Evolutionary conservation across 2,329 filamentous ascomycete genomes (phyloP), one percentile per base, ranked within the genome.

Genomic region (Trichophyton rubrum): DNA sequence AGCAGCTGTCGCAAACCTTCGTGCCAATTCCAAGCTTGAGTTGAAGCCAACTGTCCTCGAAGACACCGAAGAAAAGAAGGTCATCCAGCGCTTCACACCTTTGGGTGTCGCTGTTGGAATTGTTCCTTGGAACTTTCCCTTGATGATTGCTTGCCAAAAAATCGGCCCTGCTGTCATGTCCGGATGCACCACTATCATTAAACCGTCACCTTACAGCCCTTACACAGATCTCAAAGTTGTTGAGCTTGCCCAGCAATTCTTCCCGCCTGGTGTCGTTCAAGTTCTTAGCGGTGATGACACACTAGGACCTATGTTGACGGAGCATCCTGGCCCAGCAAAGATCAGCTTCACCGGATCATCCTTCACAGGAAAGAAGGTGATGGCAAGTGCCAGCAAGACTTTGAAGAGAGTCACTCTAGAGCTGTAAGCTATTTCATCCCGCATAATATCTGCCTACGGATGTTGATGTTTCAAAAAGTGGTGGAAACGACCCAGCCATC

Each of bases 281-380:
- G 78, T 74, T 2, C 65, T 84, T 41, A 81, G 78, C 66, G 81
- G 81, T 33, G 79, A 79, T 58, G 80, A 80, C 13, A 75, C 78
- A 4, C 71, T 84, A 9, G 82, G 82, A 11, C 79, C 80, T 0
- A 67, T 72, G 68, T 76, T 84, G 69, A 81, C 79, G 0, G 70
- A 75, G n/a, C 82, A 85, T 66, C 73, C 74, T 1, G 78, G 74
- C 11, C 79, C 84, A 66, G 75, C 77, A 59, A 83, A 83, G 70
- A 80, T 85, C 67, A 79, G 73, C 61, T 85, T 85, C 67, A 85
- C 82, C 0, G 82, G 82, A 2, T 82, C 80, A 0, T 80, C 74
- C 3, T 69, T 74, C 3, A 82, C 81, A 0, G 68, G 80, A 64
- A 77, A 78, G 64, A 73, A 71, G 53, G 76, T 82, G 45, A 78